phyloP scores from a whole-genome alignment of 129 eudicot genomes.

The Pulicaria dysenterica region DNA sequence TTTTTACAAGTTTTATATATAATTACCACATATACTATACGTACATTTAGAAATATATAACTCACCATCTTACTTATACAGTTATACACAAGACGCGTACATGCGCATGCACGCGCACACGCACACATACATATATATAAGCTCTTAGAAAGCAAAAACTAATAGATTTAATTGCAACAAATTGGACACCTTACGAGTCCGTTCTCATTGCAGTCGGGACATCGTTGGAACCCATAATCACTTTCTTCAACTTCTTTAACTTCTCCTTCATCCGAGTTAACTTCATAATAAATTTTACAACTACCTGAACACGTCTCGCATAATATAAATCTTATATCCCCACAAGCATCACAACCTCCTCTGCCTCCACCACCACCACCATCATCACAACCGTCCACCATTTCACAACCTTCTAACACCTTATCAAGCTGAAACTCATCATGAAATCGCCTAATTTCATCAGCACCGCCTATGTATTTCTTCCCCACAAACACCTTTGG shows the following conservation, averaged over 20 bases:
- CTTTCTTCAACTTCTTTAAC: slow-evolving; percentile 53
- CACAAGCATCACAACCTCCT: slow-evolving; percentile 73
- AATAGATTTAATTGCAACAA: slow-evolving; percentile 60
- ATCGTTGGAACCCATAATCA: slow-evolving; percentile 81
- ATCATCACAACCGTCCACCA: slow-evolving; percentile 31
- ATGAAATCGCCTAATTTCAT: slow-evolving; percentile 65
- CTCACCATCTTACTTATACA: slow-evolving; percentile 19
- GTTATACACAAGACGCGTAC: too few species aligned
- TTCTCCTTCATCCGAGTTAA: slow-evolving; percentile 41
- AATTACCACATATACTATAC: slow-evolving; percentile 27
- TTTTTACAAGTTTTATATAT: not conserved
- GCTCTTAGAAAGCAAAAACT: not conserved
- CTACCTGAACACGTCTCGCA: slow-evolving; percentile 97
- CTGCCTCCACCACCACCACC: slow-evolving; percentile 38
- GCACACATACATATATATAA: slow-evolving; percentile 3
- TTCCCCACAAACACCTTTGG: slow-evolving; percentile 78
- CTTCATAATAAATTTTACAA: slow-evolving; percentile 74
- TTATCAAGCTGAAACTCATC: slow-evolving; percentile 76
- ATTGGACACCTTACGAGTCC: slow-evolving; percentile 82
- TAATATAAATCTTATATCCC: slow-evolving; percentile 75
- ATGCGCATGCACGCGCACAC: too few species aligned
- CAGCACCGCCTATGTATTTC: slow-evolving; percentile 74
- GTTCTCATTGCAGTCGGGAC: slow-evolving; percentile 94
- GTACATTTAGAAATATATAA: slow-evolving; percentile 2
- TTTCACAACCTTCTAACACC: slow-evolving; percentile 62